A percentile compares a stretch with the other conserved stretches of the same genome.
phyloP scores from a whole-genome alignment of 805 yeast genomes.

The Blastobotrys chiropterorum region DNA sequence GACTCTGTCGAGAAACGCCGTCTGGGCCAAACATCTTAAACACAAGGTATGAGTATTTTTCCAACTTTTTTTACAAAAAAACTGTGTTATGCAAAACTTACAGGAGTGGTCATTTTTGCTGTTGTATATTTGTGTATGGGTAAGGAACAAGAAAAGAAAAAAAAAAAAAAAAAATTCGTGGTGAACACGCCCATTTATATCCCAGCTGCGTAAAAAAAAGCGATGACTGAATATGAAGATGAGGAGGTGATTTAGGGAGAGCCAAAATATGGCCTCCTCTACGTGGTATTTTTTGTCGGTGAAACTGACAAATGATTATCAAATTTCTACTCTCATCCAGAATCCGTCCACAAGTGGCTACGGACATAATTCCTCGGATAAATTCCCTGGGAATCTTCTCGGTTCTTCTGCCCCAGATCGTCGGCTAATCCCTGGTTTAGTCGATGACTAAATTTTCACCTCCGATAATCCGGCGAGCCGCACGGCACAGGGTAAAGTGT shows the following conservation, averaged over 20 bases:
- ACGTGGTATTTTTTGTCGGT: too few relatives aligned
- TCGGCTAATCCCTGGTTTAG: background rate
- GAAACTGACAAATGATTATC: too few relatives aligned
- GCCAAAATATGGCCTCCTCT: too few relatives aligned
- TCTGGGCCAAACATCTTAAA: conserved; percentile 31
- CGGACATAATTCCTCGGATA: background rate
- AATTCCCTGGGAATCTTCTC: background rate
- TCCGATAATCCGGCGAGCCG: background rate
- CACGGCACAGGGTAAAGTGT: background rate
- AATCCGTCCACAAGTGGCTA: too few relatives aligned
- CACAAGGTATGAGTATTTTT: background rate
- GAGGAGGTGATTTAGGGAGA: background rate
- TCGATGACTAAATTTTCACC: background rate
- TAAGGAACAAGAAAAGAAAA: background rate
- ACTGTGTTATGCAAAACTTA: background rate
- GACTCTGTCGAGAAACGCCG: conserved; percentile 35
- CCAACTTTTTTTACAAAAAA: background rate
- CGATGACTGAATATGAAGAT: background rate
- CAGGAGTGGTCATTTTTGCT: background rate
- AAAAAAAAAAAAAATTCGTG: background rate
- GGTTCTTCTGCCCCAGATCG: background rate
- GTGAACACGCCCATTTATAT: background rate
- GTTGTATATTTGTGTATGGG: background rate
- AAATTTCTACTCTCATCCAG: too few relatives aligned
- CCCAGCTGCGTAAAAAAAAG: background rate